Base-by-base conservation (phyloP, 371 early-diverging fungal species). In the Gilbertella persicaria region DNA sequence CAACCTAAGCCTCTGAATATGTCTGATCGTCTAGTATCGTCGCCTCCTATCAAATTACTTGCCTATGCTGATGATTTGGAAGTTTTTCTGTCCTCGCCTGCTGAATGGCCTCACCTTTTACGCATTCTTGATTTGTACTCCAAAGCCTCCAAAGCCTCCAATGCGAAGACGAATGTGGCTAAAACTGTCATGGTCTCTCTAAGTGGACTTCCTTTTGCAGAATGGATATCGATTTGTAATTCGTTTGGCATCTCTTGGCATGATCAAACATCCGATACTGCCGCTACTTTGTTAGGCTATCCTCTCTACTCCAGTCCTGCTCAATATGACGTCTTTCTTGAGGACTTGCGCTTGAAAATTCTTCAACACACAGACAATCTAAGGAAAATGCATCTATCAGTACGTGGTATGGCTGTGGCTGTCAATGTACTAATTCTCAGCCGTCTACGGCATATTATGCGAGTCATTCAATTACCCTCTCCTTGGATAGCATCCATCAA, bases 41-140 rank as follows among this genome's bases (percentile, higher is more conserved):
- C 55, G 0, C 45, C 46, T 2, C 45, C 38, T 12, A 2, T 68
- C 10, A 63, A 62, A 19, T 25, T 52, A 0, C 17, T 65, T 12
- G 41, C 51, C 6, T 69, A 61, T 49, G 60, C 62, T 0, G 64
- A 60, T 41, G 58, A 62, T 33, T 28, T 68, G 0, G 38, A 47
- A 17, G 61, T 61, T 2, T 68, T 64, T 42, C 39, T 68, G 12
- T 17, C 28, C 5, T 5, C 10, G 25, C 33, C 44, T 16, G 4
- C 2, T 17, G 59, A 58, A 26, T 52, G 59, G 58, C 24, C 25
- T 0, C 17, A n/a, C 0, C 28, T 56, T 1, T 5, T 37, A 0
- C 1, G 14, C 1, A 5, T 47, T 4, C 23, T 60, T 0, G 5
- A 19, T 0, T 3, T 25, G 5, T 60, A 54, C 29, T 42, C 37